Evolutionary conservation across 305 asterid genomes (phyloP).

Genomic region (Fraxinus velutina): DNA sequence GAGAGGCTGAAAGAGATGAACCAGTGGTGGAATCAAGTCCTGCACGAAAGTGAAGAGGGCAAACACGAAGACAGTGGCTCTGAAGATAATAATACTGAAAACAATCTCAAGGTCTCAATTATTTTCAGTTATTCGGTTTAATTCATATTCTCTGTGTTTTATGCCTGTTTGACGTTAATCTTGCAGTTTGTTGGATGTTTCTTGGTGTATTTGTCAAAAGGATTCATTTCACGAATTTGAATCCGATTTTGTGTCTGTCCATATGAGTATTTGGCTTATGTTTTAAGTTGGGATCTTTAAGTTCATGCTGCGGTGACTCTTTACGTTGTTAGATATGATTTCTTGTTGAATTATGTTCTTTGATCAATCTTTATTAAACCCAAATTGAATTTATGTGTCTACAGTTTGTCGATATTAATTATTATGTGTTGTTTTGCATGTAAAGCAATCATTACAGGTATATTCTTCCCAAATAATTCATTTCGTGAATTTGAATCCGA

Average conservation of each 20-base stretch:
- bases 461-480: background rate
- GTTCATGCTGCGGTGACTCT: background rate
- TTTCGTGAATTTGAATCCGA: background rate
- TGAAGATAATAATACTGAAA: background rate
- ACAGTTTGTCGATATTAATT: background rate
- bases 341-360: background rate
- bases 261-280: background rate
- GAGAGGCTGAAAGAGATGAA: slow-evolving; percentile 38
- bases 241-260: background rate
- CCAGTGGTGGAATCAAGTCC: slow-evolving; percentile 37
- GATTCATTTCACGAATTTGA: background rate
- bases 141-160: background rate
- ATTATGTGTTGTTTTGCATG: background rate
- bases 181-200: background rate
- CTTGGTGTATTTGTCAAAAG: background rate
- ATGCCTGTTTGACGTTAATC: background rate
- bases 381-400: background rate
- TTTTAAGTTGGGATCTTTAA: background rate
- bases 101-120: slow-evolving; percentile 22
- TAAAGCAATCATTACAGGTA: background rate
- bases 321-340: background rate
- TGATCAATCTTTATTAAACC: background rate
- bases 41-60: slow-evolving; percentile 33
- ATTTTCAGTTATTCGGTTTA: background rate
- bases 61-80: slow-evolving; percentile 9